phyloP scores from a whole-genome alignment of 2,329 filamentous ascomycete species.

The Dactylellina sp. region DNA sequence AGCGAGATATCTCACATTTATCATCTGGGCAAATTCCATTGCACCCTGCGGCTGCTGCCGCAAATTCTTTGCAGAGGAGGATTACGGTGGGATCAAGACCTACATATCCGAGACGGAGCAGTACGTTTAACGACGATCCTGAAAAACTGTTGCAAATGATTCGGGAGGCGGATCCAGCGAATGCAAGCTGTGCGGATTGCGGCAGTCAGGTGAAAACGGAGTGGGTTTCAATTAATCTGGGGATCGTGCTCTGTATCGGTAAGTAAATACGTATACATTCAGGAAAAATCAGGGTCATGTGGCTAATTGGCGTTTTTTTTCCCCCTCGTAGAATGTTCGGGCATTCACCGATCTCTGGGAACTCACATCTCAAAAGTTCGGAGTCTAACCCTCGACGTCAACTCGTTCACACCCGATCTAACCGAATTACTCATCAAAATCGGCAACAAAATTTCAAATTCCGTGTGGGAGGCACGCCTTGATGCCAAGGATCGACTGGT shows the following conservation, averaged over 20 bases:
- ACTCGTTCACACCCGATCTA: conserved; percentile 95
- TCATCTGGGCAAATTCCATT: conserved; percentile 57
- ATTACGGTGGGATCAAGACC: conserved; percentile 93
- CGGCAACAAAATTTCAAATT: conserved; percentile 94
- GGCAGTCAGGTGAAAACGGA: conserved; percentile 92
- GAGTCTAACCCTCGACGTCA: conserved; percentile 93
- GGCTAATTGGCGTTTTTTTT: no score
- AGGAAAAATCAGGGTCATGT: neutral
- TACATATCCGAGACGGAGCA: conserved; percentile 76
- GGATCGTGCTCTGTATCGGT: conserved; percentile 82
- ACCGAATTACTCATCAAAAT: conserved; percentile 91
- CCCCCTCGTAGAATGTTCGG: conserved; percentile 98
- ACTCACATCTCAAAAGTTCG: conserved; percentile 98
- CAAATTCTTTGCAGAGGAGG: conserved; percentile 78
- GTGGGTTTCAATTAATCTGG: conserved; percentile 98
- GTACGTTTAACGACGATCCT: conserved; percentile 81
- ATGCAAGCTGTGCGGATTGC: conserved; percentile 94
- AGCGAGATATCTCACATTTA: conserved; percentile 64
- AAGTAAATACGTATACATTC: conserved; percentile 45
- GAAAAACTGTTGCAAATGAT: conserved; percentile 88
- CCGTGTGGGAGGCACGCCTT: conserved; percentile 91
- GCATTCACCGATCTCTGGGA: conserved; percentile 93
- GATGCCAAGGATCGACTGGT: conserved; percentile 79
- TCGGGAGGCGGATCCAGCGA: conserved; percentile 89
- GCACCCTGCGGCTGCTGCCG: conserved; percentile 61